Percentiles rank a stretch among this genome's conserved stretches.
Evolutionary conservation across 495 filamentous ascomycete species (phyloP).

Genomic region (Melanomma pulvis-pyrius): DNA sequence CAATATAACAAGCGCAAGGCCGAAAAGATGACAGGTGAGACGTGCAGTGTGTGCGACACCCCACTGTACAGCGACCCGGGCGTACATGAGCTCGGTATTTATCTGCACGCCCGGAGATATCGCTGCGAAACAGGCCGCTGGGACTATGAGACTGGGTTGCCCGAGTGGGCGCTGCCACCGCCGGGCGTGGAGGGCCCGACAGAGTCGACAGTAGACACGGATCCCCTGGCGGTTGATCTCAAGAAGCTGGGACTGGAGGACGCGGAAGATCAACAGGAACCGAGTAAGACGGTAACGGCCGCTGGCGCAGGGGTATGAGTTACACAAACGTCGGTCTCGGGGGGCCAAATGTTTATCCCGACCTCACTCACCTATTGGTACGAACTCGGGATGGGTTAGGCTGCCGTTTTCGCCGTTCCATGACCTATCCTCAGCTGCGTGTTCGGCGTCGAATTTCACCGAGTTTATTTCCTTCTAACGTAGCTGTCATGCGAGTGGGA

Average conservation of each 20-base stretch:
- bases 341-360: not conserved
- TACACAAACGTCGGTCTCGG: not conserved
- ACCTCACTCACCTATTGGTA: not conserved
- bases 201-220: slow-evolving; percentile 41
- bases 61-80: slow-evolving; percentile 92
- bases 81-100: slow-evolving; percentile 85
- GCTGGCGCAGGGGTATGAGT: not conserved
- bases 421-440: not conserved
- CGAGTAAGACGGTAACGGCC: not conserved
- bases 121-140: slow-evolving; percentile 77
- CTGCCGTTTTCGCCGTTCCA: not conserved
- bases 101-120: slow-evolving; percentile 88
- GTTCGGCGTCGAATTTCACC: not conserved
- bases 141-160: slow-evolving; percentile 83
- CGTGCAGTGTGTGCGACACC: slow-evolving; percentile 79
- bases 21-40: slow-evolving; percentile 86
- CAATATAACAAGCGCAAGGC: slow-evolving; percentile 82
- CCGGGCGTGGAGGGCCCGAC: slow-evolving; percentile 48
- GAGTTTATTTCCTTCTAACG: no score
- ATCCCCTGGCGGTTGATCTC: slow-evolving; percentile 42
- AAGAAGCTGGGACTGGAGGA: slow-evolving; percentile 39
- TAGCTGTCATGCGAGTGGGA: no score
- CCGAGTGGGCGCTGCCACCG: slow-evolving; percentile 83
- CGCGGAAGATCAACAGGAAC: not conserved
- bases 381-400: not conserved